Evolutionary conservation across 1,139 yeast genomes (phyloP), one percentile per base, ranked within the genome.

Genomic region (Candida freyschussii): DNA sequence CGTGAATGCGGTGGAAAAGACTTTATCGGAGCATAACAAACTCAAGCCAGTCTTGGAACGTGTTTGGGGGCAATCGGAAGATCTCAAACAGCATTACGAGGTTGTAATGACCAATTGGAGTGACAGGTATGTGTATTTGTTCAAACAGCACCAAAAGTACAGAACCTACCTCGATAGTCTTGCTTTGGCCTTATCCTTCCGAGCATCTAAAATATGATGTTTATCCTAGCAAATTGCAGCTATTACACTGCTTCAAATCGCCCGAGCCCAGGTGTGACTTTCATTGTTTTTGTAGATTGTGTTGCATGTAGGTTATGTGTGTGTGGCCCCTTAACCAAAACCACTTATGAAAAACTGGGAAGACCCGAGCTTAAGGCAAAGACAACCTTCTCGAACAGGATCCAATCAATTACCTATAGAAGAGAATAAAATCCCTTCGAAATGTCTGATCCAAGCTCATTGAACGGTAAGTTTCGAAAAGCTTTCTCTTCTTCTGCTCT

Each of bases 361-460:
- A n/a, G n/a, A n/a, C n/a, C n/a, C n/a, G n/a, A n/a, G n/a, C n/a
- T n/a, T n/a, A n/a, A n/a, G n/a, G n/a, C n/a, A n/a, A n/a, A n/a
- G n/a, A n/a, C n/a, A n/a, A n/a, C n/a, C n/a, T n/a, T n/a, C n/a
- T n/a, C n/a, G n/a, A n/a, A n/a, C n/a, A n/a, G 27, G 9, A 19
- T 16, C 30, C 10, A 21, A 27, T 25, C 30, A 16, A 11, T 13
- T 10, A 6, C 7, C 23, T 13, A 7, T 6, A 30, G 7, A 24
- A 17, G n/a, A 15, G 11, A 17, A 13, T 22, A 25, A 26, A 8
- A 17, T 17, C 22, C 21, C 10, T 19, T 21, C 13, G 31, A 27
- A 18, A 69, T 69, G 75, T 68, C 74, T 21, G 75, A 71, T 54
- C 77, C 77, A 51, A 69, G 75, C 51, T 67, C 75, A 24, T 60